Evolutionary conservation across 495 filamentous ascomycete species (phyloP), one percentile per base, ranked within the genome.

Genomic region (Aspergillus carlsbadensis): DNA sequence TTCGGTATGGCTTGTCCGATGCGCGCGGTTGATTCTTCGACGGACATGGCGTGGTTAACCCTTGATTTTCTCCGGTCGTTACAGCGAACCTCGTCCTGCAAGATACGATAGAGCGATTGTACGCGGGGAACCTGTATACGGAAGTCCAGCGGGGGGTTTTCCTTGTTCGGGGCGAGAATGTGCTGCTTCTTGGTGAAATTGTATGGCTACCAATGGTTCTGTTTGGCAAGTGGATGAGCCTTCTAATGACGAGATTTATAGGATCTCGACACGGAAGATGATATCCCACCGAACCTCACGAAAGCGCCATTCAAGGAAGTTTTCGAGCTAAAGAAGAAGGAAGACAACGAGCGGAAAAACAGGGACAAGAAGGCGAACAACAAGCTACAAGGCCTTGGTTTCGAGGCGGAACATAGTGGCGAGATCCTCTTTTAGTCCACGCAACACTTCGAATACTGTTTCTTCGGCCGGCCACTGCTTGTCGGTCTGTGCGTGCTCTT

Each of bases 251-350:
- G 21, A 57, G 42, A 53, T 50, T 34, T 55, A 14, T 40, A 89
- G 86, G 93, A 98, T 64, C 82, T 97, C 15, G 93, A 98, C 73
- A 91, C 87, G 62, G 93, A 98, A 71, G 93, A 98, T 70, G 85
- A 96, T 43, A 73, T 91, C 35, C 92, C 92, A 0, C 72, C 83
- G 22, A 81, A 83, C 0, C 84, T 87, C 61, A 81, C 85, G 57
- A 76, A 82, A 63, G 92, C 82, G 2, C 80, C 89, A 0, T 75
- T 84, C 24, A 80, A 86, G 53, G 74, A 87, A 57, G 91, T 96
- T 10, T 81, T 87, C 64, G 82, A 82, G 35, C 67, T 92, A 15
- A 86, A 87, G 59, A 88, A 88, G 65, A 77, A 87, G 61, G 84
- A 84, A 61, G 82, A 87, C 35, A 73, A 66, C 41, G 80, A 85